Evolutionary conservation across 208 protist species (phyloP).

Genomic region (Naegleria gruberi): DNA sequence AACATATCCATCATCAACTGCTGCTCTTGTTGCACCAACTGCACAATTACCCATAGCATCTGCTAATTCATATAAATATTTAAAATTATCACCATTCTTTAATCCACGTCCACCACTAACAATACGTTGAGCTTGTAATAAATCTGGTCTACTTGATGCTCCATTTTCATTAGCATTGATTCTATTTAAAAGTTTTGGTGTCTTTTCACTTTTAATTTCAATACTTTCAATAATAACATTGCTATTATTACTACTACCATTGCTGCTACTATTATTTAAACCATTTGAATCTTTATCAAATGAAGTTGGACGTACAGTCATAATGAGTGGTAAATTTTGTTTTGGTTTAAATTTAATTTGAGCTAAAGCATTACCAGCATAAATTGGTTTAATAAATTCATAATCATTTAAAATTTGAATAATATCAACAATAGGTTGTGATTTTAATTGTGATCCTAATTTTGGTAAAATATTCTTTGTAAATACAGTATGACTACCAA

Average conservation of each 20-base stretch:
- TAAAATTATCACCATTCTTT: slow-evolving; percentile 93
- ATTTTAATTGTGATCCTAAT: slow-evolving; percentile 73
- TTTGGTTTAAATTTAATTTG: slow-evolving; percentile 70
- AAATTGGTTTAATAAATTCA: slow-evolving; percentile 91
- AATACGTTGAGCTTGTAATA: slow-evolving; percentile 74
- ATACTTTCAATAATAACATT: background rate
- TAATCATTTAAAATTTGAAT: slow-evolving; percentile 69
- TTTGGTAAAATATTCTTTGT: slow-evolving; percentile 87
- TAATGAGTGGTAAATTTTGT: slow-evolving; percentile 52
- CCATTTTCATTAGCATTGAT: background rate
- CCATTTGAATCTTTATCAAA: slow-evolving; percentile 55
- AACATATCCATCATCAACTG: slow-evolving; percentile 84
- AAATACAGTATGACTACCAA: slow-evolving; percentile 76
- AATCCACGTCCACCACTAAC: slow-evolving; percentile 89
- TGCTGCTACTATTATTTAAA: slow-evolving; percentile 32
- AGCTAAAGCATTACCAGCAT: slow-evolving; percentile 92
- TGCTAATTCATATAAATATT: slow-evolving; percentile 86
- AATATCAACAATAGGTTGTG: slow-evolving; percentile 81
- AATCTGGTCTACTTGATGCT: slow-evolving; percentile 77
- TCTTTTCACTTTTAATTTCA: no score
- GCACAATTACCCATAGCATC: slow-evolving; percentile 39
- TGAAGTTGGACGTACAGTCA: slow-evolving; percentile 85
- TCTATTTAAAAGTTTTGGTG: slow-evolving; percentile 1
- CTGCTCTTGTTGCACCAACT: slow-evolving; percentile 84
- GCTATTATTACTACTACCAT: background rate